Percentiles rank a stretch among this genome's conserved stretches.
Conservation (phyloP, 2,329 filamentous ascomycete species). For the Fragosphaeria purpurea region DNA sequence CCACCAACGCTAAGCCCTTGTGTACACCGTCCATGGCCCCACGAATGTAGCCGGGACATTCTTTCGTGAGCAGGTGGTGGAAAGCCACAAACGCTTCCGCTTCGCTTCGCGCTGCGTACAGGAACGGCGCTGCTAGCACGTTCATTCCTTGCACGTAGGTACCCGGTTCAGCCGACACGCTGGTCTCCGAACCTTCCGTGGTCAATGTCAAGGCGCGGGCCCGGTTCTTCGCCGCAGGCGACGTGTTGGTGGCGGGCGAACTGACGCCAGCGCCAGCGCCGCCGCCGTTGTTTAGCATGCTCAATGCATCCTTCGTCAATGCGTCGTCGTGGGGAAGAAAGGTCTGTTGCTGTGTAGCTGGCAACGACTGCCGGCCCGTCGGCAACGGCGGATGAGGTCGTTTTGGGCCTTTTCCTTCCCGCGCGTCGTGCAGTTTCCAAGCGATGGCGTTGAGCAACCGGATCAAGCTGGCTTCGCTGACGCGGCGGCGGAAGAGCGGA, state of each 20-base stretch:
- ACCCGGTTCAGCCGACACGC: conserved; percentile 53
- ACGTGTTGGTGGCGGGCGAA: conserved; percentile 25
- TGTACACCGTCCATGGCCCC: conserved; percentile 97
- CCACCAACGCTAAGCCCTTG: conserved; percentile 79
- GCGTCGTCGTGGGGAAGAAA: background rate
- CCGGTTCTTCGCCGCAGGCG: conserved; percentile 38
- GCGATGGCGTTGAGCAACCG: conserved; percentile 89
- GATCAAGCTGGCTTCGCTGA: conserved; percentile 91
- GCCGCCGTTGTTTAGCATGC: conserved; percentile 5
- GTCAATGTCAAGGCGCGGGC: conserved; percentile 50
- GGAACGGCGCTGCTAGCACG: conserved; percentile 86
- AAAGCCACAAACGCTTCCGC: conserved; percentile 91
- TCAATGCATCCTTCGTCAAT: background rate
- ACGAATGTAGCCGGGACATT: conserved; percentile 88
- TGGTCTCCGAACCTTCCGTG: conserved; percentile 53
- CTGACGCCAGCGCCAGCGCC: conserved; percentile 11
- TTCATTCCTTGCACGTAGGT: conserved; percentile 99
- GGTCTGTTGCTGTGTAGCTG: conserved; percentile 11
- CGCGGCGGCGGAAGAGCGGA: conserved; percentile 88
- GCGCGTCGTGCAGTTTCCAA: conserved; percentile 81
- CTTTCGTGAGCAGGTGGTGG: conserved; percentile 72
- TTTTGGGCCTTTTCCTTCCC: conserved; percentile 31
- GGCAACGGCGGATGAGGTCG: background rate
- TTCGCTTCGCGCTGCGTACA: conserved; percentile 90
- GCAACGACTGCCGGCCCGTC: conserved; percentile 15